phyloP scores from a whole-genome alignment of 208 protist genomes.

The Leishmania arabica region DNA sequence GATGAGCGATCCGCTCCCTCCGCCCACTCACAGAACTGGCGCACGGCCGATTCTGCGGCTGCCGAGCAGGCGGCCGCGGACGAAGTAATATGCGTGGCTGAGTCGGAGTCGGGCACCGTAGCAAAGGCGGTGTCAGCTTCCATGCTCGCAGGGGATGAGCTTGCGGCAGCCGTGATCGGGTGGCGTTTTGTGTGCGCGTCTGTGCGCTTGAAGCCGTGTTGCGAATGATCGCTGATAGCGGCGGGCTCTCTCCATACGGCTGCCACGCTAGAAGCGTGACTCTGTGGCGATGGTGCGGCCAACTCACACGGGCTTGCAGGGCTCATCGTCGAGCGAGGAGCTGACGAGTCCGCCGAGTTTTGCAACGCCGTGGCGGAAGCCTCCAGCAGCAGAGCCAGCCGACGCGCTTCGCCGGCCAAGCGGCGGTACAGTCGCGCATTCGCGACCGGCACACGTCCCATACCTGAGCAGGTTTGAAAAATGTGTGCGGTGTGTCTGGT shows the following conservation, averaged over 20 bases:
- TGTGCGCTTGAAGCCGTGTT: not conserved
- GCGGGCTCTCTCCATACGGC: not conserved
- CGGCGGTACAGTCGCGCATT: constrained; percentile 15
- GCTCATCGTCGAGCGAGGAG: not conserved
- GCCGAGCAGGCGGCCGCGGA: not conserved
- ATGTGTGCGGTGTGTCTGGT: not conserved
- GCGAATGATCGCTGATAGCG: no score
- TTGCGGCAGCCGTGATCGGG: not conserved
- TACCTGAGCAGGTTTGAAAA: not conserved
- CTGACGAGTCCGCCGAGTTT: not conserved
- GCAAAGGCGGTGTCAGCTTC: not conserved
- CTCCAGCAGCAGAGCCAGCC: constrained; percentile 1
- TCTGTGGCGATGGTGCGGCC: not conserved
- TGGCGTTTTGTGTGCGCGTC: not conserved
- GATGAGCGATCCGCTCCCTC: not conserved
- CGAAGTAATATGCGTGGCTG: not conserved
- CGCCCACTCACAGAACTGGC: not conserved
- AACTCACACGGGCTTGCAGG: not conserved
- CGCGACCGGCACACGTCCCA: not conserved
- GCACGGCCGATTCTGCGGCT: not conserved
- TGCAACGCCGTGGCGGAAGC: constrained; percentile 10
- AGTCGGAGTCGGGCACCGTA: not conserved
- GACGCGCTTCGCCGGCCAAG: constrained; percentile 15
- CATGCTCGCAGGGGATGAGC: not conserved
- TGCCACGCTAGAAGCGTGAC: not conserved